Conservation (phyloP, 2,329 filamentous ascomycete species). For the Microdochium nivale region DNA sequence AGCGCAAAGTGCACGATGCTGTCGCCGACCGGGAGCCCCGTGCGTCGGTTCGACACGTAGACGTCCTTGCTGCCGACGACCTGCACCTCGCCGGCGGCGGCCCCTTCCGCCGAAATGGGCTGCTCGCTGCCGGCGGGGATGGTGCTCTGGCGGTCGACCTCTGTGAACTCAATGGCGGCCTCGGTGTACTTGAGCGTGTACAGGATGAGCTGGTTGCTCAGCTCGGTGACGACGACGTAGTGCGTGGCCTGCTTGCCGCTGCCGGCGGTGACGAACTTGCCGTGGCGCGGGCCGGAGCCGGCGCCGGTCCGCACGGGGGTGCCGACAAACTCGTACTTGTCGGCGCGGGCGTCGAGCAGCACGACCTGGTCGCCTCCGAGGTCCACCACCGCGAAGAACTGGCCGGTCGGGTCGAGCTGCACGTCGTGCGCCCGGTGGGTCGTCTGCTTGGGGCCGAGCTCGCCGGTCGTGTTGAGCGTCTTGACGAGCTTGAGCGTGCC, state of each 20-base stretch:
- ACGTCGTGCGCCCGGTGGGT: slow-evolving; percentile 36
- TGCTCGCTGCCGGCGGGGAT: slow-evolving; percentile 18
- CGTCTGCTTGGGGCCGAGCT: slow-evolving; percentile 19
- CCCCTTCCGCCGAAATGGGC: slow-evolving; percentile 24
- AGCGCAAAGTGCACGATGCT: slow-evolving; percentile 37
- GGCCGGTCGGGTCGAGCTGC: slow-evolving; percentile 37
- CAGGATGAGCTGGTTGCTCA: slow-evolving; percentile 33
- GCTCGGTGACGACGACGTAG: slow-evolving; percentile 39
- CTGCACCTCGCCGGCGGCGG: slow-evolving; percentile 36
- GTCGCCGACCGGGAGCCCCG: slow-evolving; percentile 31
- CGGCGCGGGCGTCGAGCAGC: slow-evolving; percentile 33
- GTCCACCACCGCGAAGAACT: slow-evolving; percentile 39
- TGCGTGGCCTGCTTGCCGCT: slow-evolving; percentile 25
- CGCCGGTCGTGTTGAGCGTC: slow-evolving; percentile 23
- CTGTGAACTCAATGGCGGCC: slow-evolving; percentile 24
- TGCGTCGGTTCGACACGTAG: slow-evolving; percentile 43
- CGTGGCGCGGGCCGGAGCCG: slow-evolving; percentile 41
- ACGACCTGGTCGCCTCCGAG: slow-evolving; percentile 39
- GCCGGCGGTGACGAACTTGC: slow-evolving; percentile 31
- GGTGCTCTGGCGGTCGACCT: slow-evolving; percentile 28
- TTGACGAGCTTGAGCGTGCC: slow-evolving; percentile 28
- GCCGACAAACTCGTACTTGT: slow-evolving; percentile 28
- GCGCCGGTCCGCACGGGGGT: slow-evolving; percentile 21
- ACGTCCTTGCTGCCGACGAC: slow-evolving; percentile 33
- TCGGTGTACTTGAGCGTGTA: slow-evolving; percentile 30